Base-by-base conservation (phyloP, 148 eudicot genomes). In the Limonium bicolor region DNA sequence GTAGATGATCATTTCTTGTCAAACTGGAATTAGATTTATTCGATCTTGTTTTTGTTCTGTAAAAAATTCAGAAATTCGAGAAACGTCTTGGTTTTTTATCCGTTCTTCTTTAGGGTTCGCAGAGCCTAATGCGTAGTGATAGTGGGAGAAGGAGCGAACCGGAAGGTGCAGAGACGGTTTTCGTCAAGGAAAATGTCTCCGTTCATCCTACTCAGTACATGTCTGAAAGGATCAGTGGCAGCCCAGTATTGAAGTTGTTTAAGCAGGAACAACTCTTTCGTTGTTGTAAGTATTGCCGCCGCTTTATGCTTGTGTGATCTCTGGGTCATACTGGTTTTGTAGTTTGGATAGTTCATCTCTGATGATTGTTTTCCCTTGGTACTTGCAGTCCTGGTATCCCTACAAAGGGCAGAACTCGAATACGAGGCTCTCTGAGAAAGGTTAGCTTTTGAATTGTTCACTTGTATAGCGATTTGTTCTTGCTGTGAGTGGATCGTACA, bases 131-230 rank as follows among this genome's bases (percentile, higher is more conserved):
- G 45, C 54, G 70, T 27, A 61, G 65, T 60, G 78, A 67, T 23
- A 84, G 84, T 62, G 63, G 73, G 6, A 80, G 55, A 48, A 69
- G 73, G 58, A 78, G 70, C 46, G 95, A 84, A 15, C 63, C 84
- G 14, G 94, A 76, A 22, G 73, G 74, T 9, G 74, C 82, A 1
- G 88, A 85, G 34, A 25, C 76, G 16, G 76, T 90, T 27, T 90
- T 62, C 56, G 22, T 58, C 59, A 85, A 76, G 58, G 95, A 90
- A 33, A 85, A 90, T 67, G 99, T 90, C 36, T 59, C 99, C 4
- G 77, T 90, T 66, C 99, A 90, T 59, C 95, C 99, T 2, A 85
- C 95, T 42, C 99, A 90, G 64, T 71, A 68, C 17, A 83, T 78
- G 32, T 68, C 85, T 27, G 99, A 90, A 70, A 71, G 95, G 65